These are phyloP conservation scores for Casuarina equisetifolia DNA, from an alignment of 306 rosid species.

Conservation along the genomic window DNA sequence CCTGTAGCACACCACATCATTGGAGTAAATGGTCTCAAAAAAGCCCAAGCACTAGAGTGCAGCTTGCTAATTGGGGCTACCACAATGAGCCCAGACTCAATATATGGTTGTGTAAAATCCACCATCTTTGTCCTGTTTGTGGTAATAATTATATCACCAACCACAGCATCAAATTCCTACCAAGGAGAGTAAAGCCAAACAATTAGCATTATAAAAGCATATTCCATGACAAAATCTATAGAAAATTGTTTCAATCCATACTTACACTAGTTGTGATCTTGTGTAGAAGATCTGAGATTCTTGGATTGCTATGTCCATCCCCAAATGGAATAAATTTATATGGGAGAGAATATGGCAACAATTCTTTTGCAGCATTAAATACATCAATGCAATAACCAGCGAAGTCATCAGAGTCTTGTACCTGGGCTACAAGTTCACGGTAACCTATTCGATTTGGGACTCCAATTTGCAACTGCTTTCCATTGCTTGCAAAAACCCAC, in stretches of 20 bases:
- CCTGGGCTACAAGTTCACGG: slow-evolving; percentile 50
- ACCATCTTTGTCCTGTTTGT: slow-evolving; percentile 76
- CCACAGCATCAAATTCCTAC: slow-evolving; percentile 73
- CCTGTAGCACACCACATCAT: slow-evolving; percentile 82
- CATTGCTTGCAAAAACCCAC: slow-evolving; percentile 85
- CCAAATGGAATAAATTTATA: slow-evolving; percentile 29
- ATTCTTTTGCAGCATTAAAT: slow-evolving; percentile 29
- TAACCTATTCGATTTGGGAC: slow-evolving; percentile 62
- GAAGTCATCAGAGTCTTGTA: slow-evolving; percentile 53
- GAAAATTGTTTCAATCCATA: not conserved
- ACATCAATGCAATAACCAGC: slow-evolving; percentile 68
- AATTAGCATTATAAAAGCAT: not conserved
- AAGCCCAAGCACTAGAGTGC: slow-evolving; percentile 77
- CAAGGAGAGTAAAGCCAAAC: slow-evolving; percentile 26
- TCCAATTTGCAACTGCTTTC: slow-evolving; percentile 69
- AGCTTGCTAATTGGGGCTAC: slow-evolving; percentile 60
- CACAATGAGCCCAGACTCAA: slow-evolving; percentile 87
- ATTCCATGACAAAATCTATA: slow-evolving; percentile 14
- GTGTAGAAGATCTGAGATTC: slow-evolving; percentile 34
- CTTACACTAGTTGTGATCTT: slow-evolving; percentile 41
- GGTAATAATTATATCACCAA: slow-evolving; percentile 85
- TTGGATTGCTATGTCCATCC: slow-evolving; percentile 25
- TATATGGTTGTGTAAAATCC: slow-evolving; percentile 87
- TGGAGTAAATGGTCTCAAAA: slow-evolving; percentile 70
- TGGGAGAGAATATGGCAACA: slow-evolving; percentile 30